phyloP scores from a whole-genome alignment of 768 basidiomycete species.

The Mycena rosella region DNA sequence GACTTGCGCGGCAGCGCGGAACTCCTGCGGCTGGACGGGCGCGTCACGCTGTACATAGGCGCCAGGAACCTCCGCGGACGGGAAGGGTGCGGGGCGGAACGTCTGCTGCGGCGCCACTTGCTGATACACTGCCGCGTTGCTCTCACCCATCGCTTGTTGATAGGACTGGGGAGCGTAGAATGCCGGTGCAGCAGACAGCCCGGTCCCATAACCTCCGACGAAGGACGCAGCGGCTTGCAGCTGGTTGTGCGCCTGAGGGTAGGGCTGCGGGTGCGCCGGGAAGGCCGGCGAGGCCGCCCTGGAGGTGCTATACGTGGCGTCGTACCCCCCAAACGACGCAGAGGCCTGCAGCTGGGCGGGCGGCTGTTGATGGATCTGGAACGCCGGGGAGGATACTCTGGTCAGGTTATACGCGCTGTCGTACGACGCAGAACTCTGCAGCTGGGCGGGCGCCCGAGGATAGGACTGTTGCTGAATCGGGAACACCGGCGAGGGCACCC shows the following conservation, averaged over 20 bases:
- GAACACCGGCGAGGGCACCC: too few relatives aligned
- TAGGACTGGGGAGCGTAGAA: too few relatives aligned
- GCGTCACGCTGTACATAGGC: background rate
- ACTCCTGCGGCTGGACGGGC: background rate
- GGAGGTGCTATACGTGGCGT: too few relatives aligned
- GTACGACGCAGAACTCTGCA: constrained; percentile 1
- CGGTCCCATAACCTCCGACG: too few relatives aligned
- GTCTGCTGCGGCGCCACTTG: background rate
- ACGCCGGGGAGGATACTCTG: too few relatives aligned
- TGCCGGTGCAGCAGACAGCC: too few relatives aligned
- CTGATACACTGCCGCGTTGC: background rate
- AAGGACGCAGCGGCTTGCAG: too few relatives aligned
- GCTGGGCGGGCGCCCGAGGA: too few relatives aligned
- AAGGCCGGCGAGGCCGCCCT: background rate
- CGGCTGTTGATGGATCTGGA: background rate
- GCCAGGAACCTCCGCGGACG: background rate
- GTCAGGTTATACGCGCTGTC: background rate
- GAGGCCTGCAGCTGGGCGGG: background rate
- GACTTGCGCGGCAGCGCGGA: background rate
- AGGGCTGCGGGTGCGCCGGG: background rate
- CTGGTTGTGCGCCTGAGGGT: background rate
- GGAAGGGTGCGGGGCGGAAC: background rate
- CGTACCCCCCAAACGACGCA: constrained; percentile 8
- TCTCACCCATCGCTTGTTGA: background rate
- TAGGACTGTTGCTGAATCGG: too few relatives aligned